Evolutionary conservation across 1,284 basidiomycete species (phyloP).

Genomic region (Moesziomyces parantarcticus): DNA sequence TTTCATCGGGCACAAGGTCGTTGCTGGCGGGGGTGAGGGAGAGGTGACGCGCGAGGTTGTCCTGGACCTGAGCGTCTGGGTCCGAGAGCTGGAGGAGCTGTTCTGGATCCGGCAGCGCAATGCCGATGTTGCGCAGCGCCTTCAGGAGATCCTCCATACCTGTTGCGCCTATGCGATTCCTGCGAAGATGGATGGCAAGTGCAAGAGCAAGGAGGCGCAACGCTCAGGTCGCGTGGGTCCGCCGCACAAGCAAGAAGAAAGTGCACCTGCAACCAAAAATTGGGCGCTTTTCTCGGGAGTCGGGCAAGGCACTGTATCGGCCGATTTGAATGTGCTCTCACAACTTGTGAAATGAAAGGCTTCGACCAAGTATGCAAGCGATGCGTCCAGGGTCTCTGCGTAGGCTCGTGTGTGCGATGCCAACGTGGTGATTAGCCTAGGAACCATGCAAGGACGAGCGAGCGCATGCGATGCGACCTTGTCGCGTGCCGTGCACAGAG

Average conservation of each 20-base stretch:
- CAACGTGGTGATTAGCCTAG: conserved; percentile 41
- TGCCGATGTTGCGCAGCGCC: conserved; percentile 58
- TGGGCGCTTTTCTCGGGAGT: conserved; percentile 19
- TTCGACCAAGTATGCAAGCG: not conserved
- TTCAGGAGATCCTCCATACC: conserved; percentile 64
- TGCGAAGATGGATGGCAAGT: not conserved
- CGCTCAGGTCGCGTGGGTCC: conserved; percentile 8
- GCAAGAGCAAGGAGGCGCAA: not conserved
- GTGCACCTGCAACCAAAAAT: conserved; percentile 18
- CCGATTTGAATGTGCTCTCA: not conserved
- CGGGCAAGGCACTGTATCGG: not conserved
- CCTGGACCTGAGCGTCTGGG: conserved; percentile 52
- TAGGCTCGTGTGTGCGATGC: not conserved
- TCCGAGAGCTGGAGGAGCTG: conserved; percentile 63
- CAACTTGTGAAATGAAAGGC: not conserved
- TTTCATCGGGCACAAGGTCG: conserved; percentile 18
- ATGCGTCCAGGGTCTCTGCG: not conserved
- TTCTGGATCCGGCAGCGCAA: conserved; percentile 53
- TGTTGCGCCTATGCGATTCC: not conserved
- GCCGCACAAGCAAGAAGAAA: conserved; percentile 17
- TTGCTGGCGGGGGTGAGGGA: conserved; percentile 47
- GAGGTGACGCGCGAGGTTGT: conserved; percentile 60
- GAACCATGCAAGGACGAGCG: conserved; percentile 6
- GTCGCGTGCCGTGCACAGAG: too few relatives aligned
- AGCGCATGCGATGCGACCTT: conserved; percentile 2